Evolutionary conservation across 768 basidiomycete genomes (phyloP), one percentile per base, ranked within the genome.

Genomic region (Hericium alpestre): DNA sequence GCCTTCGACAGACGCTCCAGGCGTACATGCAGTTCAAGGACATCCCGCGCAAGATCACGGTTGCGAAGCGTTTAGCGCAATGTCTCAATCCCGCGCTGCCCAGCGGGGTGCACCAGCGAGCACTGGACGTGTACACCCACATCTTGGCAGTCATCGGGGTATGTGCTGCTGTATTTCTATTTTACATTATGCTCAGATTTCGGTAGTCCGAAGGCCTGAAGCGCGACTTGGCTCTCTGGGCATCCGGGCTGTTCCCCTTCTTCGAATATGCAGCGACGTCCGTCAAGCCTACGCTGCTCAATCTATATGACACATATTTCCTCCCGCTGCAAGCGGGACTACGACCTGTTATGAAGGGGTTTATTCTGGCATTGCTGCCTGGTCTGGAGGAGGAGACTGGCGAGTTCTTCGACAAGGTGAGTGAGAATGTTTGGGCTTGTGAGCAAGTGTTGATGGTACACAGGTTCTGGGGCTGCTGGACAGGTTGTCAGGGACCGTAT

Each of bases 181-280:
- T 43, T 9, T 20, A 1, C 16, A 18, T 16, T 27, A 12, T 58
- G 25, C 58, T 59, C 0, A 48, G 38, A 22, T 11, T 0, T 25
- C 23, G 8, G 3, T 62, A 96, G 94, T 79, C 82, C 2, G 95
- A 94, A 64, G 93, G 95, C 10, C 70, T 99, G 46, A 80, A 80
- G 61, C 79, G 82, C 46, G 96, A 99, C 71, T 76, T 99, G 2
- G 78, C 88, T 4, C 75, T 97, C 18, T 99, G 96, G 96, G 93
- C 92, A 0, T 86, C 93, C 4, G 96, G 96, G 7, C 71, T 99
- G 5, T 97, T 99, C 69, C 96, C 96, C 0, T 98, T 98, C 81
- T 97, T 98, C 65, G 93, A 97, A 72, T 98, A 93, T 70, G 93
- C 96, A 10, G 87, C 95, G n/a, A 98, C 94, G n/a, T 93, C 93